Base-by-base conservation (phyloP, 495 filamentous ascomycete species). In the Neurospora sp. region DNA sequence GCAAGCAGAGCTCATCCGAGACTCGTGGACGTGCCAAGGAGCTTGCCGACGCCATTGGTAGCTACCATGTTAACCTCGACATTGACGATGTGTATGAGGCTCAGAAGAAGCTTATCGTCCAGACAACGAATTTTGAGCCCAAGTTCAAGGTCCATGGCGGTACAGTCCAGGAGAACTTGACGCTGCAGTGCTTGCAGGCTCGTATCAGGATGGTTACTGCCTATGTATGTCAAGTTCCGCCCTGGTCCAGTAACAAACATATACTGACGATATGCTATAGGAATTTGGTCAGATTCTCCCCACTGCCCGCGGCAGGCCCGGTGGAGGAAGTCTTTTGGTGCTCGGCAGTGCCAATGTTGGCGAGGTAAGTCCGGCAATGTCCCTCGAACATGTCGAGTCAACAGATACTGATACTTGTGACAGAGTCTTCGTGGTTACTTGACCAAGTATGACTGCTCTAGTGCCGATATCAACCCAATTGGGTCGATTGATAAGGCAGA, bases 131-230 rank as follows among this genome's bases (percentile, higher is more conserved):
- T 27, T 85, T 86, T 68, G 82, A 85, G 20, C 82, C 84, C 18
- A 80, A 85, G 71, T 97, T 93, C 82, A 91, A 89, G 78, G 80
- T 79, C 1, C 75, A 79, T 39, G 80, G 80, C 35, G 80, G 80
- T 7, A 76, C 77, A 1, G 71, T 73, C 10, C 74, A 76, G 69
- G 75, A 77, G 73, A 83, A 83, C 40, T 80, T 92, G 16, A 91
- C 90, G 5, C 80, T 95, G 22, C 95, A 95, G 76, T 94, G 94
- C 76, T 88, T 97, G 22, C 94, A 97, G 78, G 93, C 93, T 3
- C 84, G 94, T 3, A 79, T 86, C 10, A 83, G 94, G 70, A 97
- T 97, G 94, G 93, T 97, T 3, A 84, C 90, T 0, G 87, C 92
- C 1, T 97, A 97, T 78, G 76, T 78, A 71, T 9, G 70, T 74